Conservation (phyloP, 2,329 filamentous ascomycete species). For the Cercospora sojina region DNA sequence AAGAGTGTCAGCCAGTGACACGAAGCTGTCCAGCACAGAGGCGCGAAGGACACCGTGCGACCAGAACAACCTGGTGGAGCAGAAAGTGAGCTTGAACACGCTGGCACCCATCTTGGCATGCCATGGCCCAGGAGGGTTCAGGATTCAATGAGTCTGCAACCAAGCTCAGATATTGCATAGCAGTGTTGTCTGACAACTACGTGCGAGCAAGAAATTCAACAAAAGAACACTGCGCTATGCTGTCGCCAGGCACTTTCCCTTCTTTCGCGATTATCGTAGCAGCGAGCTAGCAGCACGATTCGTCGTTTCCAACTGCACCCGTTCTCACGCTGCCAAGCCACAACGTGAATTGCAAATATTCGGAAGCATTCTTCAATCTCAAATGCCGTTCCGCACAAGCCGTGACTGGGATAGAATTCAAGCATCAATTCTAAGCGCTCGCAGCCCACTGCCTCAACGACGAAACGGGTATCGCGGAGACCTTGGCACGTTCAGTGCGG, state of each 20-base stretch:
- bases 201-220: not conserved
- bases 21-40: not conserved
- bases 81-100: not conserved
- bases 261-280: not conserved
- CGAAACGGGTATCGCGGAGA: conserved; percentile 6
- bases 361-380: not conserved
- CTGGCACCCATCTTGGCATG: not conserved
- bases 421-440: not conserved
- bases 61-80: not conserved
- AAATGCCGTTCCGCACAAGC: not conserved
- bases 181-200: not conserved
- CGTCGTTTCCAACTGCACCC: not conserved
- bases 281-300: not conserved
- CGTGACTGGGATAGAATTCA: not conserved
- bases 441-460: not conserved
- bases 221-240: not conserved
- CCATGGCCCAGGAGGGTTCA: not conserved
- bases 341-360: not conserved
- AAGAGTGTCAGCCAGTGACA: not conserved
- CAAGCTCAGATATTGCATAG: not conserved
- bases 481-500: not conserved
- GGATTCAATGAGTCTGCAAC: not conserved
- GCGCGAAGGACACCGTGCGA: not conserved
- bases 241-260: not conserved
- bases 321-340: not conserved